Conservation (phyloP, 129 eudicot genomes). For the Sambucus nigra region DNA sequence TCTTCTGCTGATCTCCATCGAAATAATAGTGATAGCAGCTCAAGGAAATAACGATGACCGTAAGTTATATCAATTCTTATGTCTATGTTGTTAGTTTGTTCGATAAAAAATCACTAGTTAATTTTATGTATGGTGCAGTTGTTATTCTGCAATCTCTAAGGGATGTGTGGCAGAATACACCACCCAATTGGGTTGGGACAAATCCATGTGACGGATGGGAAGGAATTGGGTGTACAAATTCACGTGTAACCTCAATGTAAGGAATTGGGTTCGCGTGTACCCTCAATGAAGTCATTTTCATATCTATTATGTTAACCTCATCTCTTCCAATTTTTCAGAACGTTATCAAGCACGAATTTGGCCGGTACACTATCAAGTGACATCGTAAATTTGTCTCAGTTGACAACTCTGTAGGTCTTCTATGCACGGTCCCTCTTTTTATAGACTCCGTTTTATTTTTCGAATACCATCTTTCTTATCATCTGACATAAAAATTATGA, state of each 20-base stretch:
- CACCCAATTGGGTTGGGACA: constrained; percentile 61
- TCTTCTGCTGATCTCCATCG: constrained; percentile 6
- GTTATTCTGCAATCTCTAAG: constrained; percentile 40
- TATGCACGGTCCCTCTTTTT: neutral
- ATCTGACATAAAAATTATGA: no score
- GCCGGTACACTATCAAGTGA: constrained; percentile 59
- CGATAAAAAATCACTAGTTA: neutral
- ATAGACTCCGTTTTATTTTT: neutral
- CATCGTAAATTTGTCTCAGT: constrained; percentile 49
- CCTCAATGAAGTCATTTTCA: neutral
- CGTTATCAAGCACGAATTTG: constrained; percentile 44
- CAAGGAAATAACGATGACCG: neutral
- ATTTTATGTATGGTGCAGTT: constrained; percentile 28
- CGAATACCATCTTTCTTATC: no score
- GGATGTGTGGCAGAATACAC: constrained; percentile 46
- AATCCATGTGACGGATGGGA: constrained; percentile 72
- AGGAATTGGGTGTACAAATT: constrained; percentile 50
- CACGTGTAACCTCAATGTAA: constrained; percentile 69
- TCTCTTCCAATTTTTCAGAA: constrained; percentile 35
- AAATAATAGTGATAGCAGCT: constrained; percentile 1
- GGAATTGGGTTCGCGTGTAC: neutral
- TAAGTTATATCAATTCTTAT: constrained; percentile 2
- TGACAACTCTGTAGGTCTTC: constrained; percentile 57
- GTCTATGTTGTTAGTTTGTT: neutral
- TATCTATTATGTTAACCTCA: neutral